Evolutionary conservation across 2,329 filamentous ascomycete species (phyloP), one percentile per base, ranked within the genome.

Genomic region (Claviceps lovelessii): DNA sequence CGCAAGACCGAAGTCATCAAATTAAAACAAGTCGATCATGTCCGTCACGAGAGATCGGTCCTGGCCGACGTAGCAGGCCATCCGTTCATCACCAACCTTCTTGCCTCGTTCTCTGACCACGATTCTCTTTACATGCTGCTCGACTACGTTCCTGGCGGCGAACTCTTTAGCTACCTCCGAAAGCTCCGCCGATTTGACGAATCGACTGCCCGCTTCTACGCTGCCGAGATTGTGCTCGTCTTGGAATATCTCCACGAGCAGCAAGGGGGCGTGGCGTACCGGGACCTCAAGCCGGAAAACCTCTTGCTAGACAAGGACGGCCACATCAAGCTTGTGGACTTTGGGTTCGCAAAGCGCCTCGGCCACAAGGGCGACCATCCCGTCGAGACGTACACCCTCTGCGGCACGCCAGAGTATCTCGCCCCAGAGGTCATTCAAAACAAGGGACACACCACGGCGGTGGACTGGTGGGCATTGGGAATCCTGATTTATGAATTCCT

Each of bases 381-480:
- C 6, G 73, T 75, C 51, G 86, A 90, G 70, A 90, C 87, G 6
- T 91, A 90, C 63, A 91, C 87, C 3, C 76, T 91, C 33, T 91
- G 87, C 68, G 87, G 87, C 52, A 91, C 87, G 1, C 87, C 87
- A 49, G 87, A 91, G 65, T 91, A 91, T 67, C 80, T 91, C 49
- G 87, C 87, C 2, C 87, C 87, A 5, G 87, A 91, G 71, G 87
- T 91, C 46, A 90, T 91, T 61, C 81, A 88, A 60, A 90, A 88
- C 66, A 89, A 88, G 65, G 87, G 85, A 13, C 82, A 85, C 64
- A 84, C 80, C 3, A 83, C 80, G 2, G 86, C 87, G 15, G 87
- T 91, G 41, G 87, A 91, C 72, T 91, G 87, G 87, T 91, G 88
- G 88, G 87, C 88, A 0, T 75, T 93, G 61, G 88, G 88, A 31